Evolutionary conservation across 2,329 filamentous ascomycete genomes (phyloP), one percentile per base, ranked within the genome.

Genomic region (Fusarium nisikadoi): DNA sequence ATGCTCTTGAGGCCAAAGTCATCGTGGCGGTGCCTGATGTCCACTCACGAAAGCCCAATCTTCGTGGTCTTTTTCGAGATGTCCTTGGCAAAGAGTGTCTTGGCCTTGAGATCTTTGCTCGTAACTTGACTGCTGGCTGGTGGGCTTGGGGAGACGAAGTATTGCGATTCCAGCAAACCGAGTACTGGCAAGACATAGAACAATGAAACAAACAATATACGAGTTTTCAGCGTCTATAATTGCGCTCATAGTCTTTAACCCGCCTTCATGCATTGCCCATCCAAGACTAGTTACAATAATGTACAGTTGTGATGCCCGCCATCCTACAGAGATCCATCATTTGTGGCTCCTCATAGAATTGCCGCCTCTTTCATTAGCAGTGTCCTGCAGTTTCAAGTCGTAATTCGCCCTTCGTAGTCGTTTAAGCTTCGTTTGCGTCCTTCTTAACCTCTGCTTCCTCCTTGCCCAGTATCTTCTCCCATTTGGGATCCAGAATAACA

Each of bases 81-180:
- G 75, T 90, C n/a, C 75, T 93, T 33, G 83, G 83, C 1, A 71
- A 76, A 6, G 79, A 83, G 5, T 91, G 89, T 73, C 77, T 79
- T 20, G 92, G 87, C 5, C 82, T 95, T n/a, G 93, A 96, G 80
- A 84, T 95, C 4, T 96, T 95, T 82, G 92, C 93, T 3, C 86
- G 93, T 62, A 90, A 92, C 77, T 81, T 94, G 47, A 93, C 93
- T 4, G 86, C 89, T 12, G 92, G 92, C 0, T 95, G 93, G 93
- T 93, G 90, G 87, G 88, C 88, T 33, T 95, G 92, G 92, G 93
- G 93, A 6, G 87, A 94, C 73, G 90, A 95, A 75, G 91, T 89
- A 13, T 80, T 94, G 63, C 88, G 88, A 68, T 94, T 92, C 75
- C 93, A 95, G 76, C 85, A 86, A 65, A 79, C 85, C 11, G 82